A percentile compares a stretch with the other conserved stretches of the same genome.
Conservation (phyloP, 2,329 filamentous ascomycete genomes). For the Elsinoe arachidis region DNA sequence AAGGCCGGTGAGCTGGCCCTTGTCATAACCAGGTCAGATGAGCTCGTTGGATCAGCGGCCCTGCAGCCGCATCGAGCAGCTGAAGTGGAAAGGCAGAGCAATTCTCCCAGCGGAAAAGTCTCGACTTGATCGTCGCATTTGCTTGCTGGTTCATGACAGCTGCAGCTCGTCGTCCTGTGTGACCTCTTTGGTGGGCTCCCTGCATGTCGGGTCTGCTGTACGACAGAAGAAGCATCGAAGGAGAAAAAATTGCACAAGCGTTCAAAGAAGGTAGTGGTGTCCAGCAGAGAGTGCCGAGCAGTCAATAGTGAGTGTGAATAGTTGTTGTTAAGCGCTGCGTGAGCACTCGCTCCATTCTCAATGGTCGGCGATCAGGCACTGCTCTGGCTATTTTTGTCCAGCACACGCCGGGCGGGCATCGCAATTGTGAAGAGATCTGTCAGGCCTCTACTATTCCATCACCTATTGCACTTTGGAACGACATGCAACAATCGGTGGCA, state of each 20-base stretch:
- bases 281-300: too few species aligned
- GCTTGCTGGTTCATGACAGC: not conserved
- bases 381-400: conserved; percentile 10
- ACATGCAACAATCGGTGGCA: not conserved
- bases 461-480: not conserved
- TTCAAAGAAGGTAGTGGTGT: not conserved
- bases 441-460: not conserved
- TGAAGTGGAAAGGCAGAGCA: not conserved
- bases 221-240: not conserved
- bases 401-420: not conserved
- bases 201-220: not conserved
- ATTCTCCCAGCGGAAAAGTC: not conserved
- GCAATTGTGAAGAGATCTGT: not conserved
- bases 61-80: not conserved
- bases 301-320: too few species aligned
- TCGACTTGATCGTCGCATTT: conserved; percentile 7
- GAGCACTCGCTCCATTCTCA: not conserved
- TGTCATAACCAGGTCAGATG: not conserved
- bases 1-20: not conserved
- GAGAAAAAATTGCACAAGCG: not conserved
- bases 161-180: not conserved
- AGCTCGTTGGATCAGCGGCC: not conserved
- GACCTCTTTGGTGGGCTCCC: not conserved
- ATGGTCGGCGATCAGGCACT: conserved; percentile 9
- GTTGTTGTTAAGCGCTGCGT: not conserved